Evolutionary conservation across 75 land plant species (phyloP).

Genomic region (Picea sitchensis): DNA sequence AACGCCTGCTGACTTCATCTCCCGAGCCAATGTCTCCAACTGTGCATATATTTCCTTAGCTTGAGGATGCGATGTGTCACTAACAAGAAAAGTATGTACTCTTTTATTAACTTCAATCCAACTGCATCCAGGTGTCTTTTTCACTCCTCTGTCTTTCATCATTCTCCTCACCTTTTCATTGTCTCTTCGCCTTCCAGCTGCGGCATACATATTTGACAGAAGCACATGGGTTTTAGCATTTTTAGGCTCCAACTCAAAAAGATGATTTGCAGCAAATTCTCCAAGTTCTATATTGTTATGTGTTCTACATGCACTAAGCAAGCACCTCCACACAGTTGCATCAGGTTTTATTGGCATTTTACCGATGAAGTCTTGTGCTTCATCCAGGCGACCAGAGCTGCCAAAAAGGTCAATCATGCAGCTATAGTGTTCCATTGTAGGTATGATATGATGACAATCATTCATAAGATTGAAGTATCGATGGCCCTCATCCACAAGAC

Average conservation of each 20-base stretch:
- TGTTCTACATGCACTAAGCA: constrained; percentile 20
- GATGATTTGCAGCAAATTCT: constrained; percentile 25
- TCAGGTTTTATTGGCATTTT: constrained; percentile 20
- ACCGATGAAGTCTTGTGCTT: constrained; percentile 8
- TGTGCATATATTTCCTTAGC: background rate
- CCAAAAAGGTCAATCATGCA: constrained; percentile 24
- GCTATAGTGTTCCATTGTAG: constrained; percentile 13
- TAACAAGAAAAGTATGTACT: background rate
- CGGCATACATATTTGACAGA: constrained; percentile 25
- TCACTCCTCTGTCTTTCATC: constrained; percentile 12
- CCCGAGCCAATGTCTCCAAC: background rate
- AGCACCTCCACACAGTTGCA: constrained; percentile 26
- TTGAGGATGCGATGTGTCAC: background rate
- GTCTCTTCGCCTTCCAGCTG: constrained; percentile 19
- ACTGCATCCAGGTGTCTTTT: constrained; percentile 20
- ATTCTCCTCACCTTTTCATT: constrained; percentile 16
- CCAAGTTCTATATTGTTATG: constrained; percentile 25
- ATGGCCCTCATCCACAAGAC: constrained; percentile 20
- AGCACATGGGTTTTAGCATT: constrained; percentile 21
- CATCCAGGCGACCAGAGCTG: constrained; percentile 15
- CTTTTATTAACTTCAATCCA: constrained; percentile 9
- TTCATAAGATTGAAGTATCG: constrained; percentile 4
- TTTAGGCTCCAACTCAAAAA: constrained; percentile 23
- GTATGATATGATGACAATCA: background rate
- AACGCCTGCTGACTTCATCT: background rate